phyloP scores from a whole-genome alignment of 2,329 filamentous ascomycete genomes.

The Scorias spongiosa region DNA sequence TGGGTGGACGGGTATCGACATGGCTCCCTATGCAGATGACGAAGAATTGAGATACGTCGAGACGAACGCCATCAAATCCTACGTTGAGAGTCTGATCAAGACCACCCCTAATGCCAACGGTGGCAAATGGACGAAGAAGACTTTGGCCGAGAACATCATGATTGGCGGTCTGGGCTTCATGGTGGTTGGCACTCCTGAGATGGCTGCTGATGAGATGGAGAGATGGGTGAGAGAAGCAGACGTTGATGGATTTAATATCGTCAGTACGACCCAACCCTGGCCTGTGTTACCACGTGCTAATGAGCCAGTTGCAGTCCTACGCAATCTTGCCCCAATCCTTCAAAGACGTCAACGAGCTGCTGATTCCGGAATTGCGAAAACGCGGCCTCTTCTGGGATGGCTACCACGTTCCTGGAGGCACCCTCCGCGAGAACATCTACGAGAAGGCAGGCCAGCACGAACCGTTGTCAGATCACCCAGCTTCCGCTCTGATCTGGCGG shows the following conservation, averaged over 20 bases:
- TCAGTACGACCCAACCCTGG: neutral
- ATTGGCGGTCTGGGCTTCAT: constrained; percentile 53
- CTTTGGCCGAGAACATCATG: constrained; percentile 51
- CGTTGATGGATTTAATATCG: constrained; percentile 59
- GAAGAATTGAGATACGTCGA: constrained; percentile 48
- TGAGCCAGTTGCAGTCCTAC: constrained; percentile 32
- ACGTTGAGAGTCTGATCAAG: constrained; percentile 40
- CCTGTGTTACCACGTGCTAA: too few species aligned
- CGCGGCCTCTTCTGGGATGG: constrained; percentile 43
- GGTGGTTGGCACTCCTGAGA: constrained; percentile 46
- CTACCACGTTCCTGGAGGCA: constrained; percentile 40
- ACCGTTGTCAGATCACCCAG: constrained; percentile 38
- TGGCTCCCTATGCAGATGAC: constrained; percentile 45
- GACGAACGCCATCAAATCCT: constrained; percentile 43
- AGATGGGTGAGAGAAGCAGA: constrained; percentile 53
- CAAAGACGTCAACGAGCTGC: constrained; percentile 49
- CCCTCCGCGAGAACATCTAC: constrained; percentile 47
- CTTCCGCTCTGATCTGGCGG: constrained; percentile 30
- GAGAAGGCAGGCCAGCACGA: constrained; percentile 34
- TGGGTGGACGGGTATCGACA: constrained; percentile 58
- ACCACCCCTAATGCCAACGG: constrained; percentile 37
- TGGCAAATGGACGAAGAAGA: constrained; percentile 56
- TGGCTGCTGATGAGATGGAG: constrained; percentile 54
- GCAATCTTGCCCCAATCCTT: constrained; percentile 53
- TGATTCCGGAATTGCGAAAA: constrained; percentile 47